Evolutionary conservation across 2,329 filamentous ascomycete species (phyloP), one percentile per base, ranked within the genome.

Genomic region (Neoscytalidium dimidiatum): DNA sequence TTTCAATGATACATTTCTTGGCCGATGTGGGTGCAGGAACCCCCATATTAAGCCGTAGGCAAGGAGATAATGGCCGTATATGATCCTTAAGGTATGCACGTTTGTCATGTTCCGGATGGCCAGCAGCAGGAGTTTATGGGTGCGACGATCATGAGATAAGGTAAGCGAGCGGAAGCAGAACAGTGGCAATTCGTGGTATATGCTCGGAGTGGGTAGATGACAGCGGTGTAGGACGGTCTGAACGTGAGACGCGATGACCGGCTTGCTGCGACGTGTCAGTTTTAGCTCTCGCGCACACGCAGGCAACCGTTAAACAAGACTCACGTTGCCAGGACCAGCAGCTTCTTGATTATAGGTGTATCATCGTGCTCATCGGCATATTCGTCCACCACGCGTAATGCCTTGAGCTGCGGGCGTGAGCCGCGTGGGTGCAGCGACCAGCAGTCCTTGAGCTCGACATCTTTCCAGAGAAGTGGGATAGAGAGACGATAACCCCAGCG

Each of bases 221-320:
- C 81, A 83, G 26, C 79, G 78, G 68, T 83, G 80, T 11, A 76
- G 80, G 6, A 83, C 67, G 4, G 71, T 72, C 9, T 79, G 77
- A 9, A 83, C 81, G 63, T 78, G 77, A 9, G 75, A 70, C 1
- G 80, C 81, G 13, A 83, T 71, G 14, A 65, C 64, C 17, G 79
- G 76, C 38, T 80, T 80, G 5, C 74, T 79, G 53, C 31, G 21
- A 35, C 7, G 28, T 51, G 63, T 74, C 56, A 71, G 68, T 28
- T 19, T 28, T 56, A 14, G 38, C 1, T 31, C 29, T 23, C 19
- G 26, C 21, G 35, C 19, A 33, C 3, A 49, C 17, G 7, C 19
- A 19, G 49, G 14, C n/a, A n/a, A n/a, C n/a, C n/a, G n/a, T n/a
- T n/a, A n/a, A 1, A 13, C 33, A 46, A 6, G 11, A 56, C 73